Evolutionary conservation across 2,329 filamentous ascomycete species (phyloP).

Genomic region (Apiospora sp.): DNA sequence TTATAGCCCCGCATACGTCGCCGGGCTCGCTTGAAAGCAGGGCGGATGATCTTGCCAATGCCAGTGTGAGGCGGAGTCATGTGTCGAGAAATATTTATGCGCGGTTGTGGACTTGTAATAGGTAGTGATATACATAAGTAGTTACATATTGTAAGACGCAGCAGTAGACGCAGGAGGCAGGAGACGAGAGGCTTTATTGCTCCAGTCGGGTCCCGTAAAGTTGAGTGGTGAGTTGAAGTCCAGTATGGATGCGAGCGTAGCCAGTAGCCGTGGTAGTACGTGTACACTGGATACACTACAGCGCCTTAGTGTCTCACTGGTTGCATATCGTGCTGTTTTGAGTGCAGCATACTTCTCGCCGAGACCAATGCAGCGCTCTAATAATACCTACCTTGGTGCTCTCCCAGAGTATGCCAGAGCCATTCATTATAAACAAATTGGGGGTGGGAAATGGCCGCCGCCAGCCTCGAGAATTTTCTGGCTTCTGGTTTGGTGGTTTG

Average conservation of each 20-base stretch:
- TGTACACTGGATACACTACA: slow-evolving; percentile 13
- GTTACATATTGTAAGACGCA: background rate
- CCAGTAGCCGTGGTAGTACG: background rate
- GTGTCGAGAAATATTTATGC: background rate
- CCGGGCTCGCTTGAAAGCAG: slow-evolving; percentile 7
- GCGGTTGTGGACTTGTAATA: slow-evolving; percentile 6
- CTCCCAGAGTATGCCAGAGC: background rate
- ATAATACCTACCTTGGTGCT: background rate
- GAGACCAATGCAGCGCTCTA: background rate
- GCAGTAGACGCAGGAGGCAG: background rate
- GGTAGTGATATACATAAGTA: background rate
- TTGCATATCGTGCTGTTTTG: background rate
- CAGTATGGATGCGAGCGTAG: background rate
- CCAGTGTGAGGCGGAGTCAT: background rate
- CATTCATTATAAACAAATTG: background rate
- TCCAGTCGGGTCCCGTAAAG: slow-evolving; percentile 5
- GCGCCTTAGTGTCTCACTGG: background rate
- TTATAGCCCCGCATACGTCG: slow-evolving; percentile 1
- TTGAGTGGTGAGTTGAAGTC: background rate
- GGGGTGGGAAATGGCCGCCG: background rate
- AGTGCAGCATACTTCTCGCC: background rate
- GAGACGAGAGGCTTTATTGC: background rate
- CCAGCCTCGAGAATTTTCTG: slow-evolving; percentile 23
- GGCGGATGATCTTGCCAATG: slow-evolving; percentile 3
- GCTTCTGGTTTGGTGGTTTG: slow-evolving; percentile 7